Percentiles rank a stretch among this genome's conserved stretches.
These are phyloP conservation scores for Penicillium rolfsii DNA, from an alignment of 2,329 filamentous ascomycete species.

Conservation along the genomic window DNA sequence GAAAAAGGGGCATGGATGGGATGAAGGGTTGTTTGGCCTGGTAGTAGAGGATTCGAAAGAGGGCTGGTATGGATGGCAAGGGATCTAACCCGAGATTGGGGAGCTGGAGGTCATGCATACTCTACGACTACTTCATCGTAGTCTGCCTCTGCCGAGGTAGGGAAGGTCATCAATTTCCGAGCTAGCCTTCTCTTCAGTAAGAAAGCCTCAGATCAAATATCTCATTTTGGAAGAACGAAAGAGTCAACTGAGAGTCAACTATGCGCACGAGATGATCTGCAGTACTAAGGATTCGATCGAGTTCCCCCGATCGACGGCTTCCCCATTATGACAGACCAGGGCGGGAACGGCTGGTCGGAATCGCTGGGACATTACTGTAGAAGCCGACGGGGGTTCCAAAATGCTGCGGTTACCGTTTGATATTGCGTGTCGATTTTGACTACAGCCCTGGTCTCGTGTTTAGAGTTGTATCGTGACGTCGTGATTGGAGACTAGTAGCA, in stretches of 20 bases:
- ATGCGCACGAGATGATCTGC: neutral
- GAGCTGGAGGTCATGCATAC: neutral
- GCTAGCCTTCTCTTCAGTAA: neutral
- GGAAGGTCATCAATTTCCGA: neutral
- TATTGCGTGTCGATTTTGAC: neutral
- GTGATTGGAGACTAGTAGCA: neutral
- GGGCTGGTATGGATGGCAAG: neutral
- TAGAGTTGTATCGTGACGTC: slow-evolving; percentile 1
- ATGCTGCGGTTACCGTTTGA: neutral
- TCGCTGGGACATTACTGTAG: neutral
- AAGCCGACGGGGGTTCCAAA: neutral
- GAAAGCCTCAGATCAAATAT: neutral
- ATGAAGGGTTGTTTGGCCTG: neutral
- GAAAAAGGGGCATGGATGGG: neutral
- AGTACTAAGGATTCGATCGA: neutral
- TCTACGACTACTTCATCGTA: neutral
- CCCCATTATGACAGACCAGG: neutral
- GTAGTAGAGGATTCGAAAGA: slow-evolving; percentile 3
- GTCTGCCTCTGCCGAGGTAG: neutral
- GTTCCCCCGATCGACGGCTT: neutral
- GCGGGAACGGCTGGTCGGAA: slow-evolving; percentile 10
- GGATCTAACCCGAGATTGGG: neutral
- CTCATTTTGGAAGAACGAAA: too few species aligned
- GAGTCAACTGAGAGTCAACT: neutral
- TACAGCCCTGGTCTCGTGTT: neutral